Percentiles rank a stretch among this genome's conserved stretches.
phyloP scores from a whole-genome alignment of 805 yeast genomes.

The Ogataea chonburiensis region DNA sequence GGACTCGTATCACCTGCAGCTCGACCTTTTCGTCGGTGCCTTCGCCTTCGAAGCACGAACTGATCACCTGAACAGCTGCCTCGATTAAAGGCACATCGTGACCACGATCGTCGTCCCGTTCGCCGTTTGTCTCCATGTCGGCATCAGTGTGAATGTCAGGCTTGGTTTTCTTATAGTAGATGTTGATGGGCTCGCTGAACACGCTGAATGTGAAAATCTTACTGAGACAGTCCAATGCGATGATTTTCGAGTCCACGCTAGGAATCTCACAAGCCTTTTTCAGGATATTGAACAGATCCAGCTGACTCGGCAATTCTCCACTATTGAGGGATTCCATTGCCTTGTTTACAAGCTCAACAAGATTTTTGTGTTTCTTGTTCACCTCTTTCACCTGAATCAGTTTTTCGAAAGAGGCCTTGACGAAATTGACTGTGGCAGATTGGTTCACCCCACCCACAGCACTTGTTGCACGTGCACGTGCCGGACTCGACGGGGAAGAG shows the following conservation, averaged over 20 bases:
- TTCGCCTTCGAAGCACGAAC: conserved; percentile 87
- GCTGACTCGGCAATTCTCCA: conserved; percentile 42
- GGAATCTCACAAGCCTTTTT: conserved; percentile 70
- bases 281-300: conserved; percentile 73
- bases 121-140: conserved; percentile 42
- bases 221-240: conserved; percentile 81
- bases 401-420: conserved; percentile 34
- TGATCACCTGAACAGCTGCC: conserved; percentile 79
- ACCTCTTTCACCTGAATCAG: conserved; percentile 33
- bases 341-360: conserved; percentile 38
- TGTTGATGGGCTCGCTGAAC: conserved; percentile 57
- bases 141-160: conserved; percentile 32
- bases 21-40: conserved; percentile 88
- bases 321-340: conserved; percentile 44
- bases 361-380: conserved; percentile 43
- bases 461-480: conserved; percentile 12
- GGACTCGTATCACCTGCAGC: conserved; percentile 87
- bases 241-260: conserved; percentile 61
- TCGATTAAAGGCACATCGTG: conserved; percentile 61
- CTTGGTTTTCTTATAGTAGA: conserved; percentile 36
- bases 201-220: conserved; percentile 85
- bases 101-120: conserved; percentile 35
- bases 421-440: conserved; percentile 33
- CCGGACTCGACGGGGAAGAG: conserved; percentile 6
- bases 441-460: conserved; percentile 22